Base-by-base conservation (phyloP, 2,329 filamentous ascomycete species). In the Thielaviopsis populi region DNA sequence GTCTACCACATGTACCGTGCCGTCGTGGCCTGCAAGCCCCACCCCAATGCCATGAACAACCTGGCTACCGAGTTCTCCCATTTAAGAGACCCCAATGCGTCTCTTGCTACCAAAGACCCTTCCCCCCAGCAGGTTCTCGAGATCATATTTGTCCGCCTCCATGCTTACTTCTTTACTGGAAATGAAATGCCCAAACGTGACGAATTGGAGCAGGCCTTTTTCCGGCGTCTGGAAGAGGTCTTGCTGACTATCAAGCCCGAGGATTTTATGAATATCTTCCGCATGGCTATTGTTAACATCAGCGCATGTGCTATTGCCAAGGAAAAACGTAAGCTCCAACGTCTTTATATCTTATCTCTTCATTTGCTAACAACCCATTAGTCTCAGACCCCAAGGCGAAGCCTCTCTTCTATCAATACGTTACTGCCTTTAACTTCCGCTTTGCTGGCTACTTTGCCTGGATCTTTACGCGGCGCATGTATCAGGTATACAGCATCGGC, bases 1-100 rank as follows among this genome's bases (percentile, higher is more conserved):
- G 86, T 95, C 37, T 97, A 96, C 73, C 85, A 96, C 73, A 83
- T 97, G 48, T 94, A 96, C 71, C 86, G 91, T 67, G 86, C 91
- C 17, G 80, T 94, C 68, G 85, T 85, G 8, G 85, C 89, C 40
- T 79, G 84, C 62, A 79, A 85, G 48, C 89, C 91, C 3, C 86
- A 94, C 70, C 86, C 87, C 0, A 81, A 86, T 56, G 91, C 90
- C 2, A 79, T 81, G 65, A 76, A 78, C 19, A 97, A 97, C 70
- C 78, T 99, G 59, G 86, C 89, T 69, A 79, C 85, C 63, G 89
- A 94, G 71, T 91, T 96, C 71, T 81, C 78, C 68, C 72, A 76
- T 53, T 74, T 74, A 64, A 70, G 75, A 71, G 65, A 71, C 68
- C 67, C 71, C 67, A 64, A 73, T 66, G 69, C 74, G 68, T 70